These are phyloP conservation scores for Inga leiocalycina DNA, from an alignment of 306 rosid species.

Conservation along the genomic window DNA sequence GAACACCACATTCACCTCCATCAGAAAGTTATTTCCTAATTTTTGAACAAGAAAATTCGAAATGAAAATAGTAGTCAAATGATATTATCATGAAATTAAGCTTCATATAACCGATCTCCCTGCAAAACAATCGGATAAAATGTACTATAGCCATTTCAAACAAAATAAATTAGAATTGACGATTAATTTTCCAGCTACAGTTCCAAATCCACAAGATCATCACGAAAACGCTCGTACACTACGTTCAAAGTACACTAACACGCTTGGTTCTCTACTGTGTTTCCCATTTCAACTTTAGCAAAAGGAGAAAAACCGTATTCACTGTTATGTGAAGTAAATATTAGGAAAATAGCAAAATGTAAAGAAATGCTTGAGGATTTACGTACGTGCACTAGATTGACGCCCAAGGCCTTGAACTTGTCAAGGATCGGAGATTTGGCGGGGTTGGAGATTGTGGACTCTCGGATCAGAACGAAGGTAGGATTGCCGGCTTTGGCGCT, in stretches of 20 bases:
- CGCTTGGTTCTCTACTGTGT: neutral
- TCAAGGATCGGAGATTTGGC: conserved; percentile 49
- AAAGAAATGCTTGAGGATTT: neutral
- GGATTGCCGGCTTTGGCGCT: conserved; percentile 65
- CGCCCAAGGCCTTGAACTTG: conserved; percentile 51
- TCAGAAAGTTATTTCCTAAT: neutral
- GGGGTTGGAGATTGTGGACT: conserved; percentile 55
- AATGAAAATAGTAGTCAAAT: neutral
- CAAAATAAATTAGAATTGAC: neutral
- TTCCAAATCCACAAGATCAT: neutral
- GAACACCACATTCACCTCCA: neutral
- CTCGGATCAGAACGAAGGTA: conserved; percentile 57
- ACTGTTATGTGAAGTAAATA: neutral
- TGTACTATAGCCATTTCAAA: neutral
- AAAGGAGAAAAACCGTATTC: neutral
- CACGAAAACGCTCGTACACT: neutral
- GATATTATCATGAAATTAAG: neutral
- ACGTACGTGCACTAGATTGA: conserved; percentile 50
- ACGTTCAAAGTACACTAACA: neutral
- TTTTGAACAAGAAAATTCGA: too few species aligned
- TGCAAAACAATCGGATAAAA: neutral
- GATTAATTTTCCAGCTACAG: neutral
- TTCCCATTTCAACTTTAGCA: neutral
- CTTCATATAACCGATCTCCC: neutral
- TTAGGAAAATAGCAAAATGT: neutral